Evolutionary conservation across 129 eudicot species (phyloP), one percentile per base, ranked within the genome.

Genomic region (Flaveria bidentis): DNA sequence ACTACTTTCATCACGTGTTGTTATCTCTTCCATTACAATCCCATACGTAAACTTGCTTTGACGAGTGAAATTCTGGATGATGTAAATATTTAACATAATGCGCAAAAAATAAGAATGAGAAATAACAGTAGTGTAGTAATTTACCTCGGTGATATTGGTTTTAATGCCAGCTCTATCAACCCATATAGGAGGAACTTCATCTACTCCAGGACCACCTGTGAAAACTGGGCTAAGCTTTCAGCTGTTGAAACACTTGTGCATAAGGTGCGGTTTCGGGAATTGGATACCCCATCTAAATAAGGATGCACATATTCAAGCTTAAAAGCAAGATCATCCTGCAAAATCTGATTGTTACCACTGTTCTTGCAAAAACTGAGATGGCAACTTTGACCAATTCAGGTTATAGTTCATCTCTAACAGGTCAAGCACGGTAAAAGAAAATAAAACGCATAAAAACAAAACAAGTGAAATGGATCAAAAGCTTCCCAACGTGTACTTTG

Each of bases 1-100:
- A 36, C 97, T 91, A 88, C 89, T 88, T 85, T 88, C 97, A 81
- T 93, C 98, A 9, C 98, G 92, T 45, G 97, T 91, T 42, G 88
- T 88, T 70, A 92, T 92, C 79, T 92, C 92, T 82, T 92, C 98
- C 90, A 85, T 81, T 73, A 92, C 98, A 46, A 92, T 72, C n/a
- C 98, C 98, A 74, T 92, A 92, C 5, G 95, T 90, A 62, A 88
- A 90, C 76, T 93, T 93, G 86, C 98, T 93, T 80, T 93, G 98
- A 20, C 96, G 84, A 3, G 98, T 90, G 76, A 93, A 88, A 75
- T 88, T 91, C 98, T 93, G 87, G 25, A 50, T 50, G 3, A 50
- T 50, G 56, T 50, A 50, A 13, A 2, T 14, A 14, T 4, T 50
- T 50, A 15, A 5, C 18, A 15, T 50, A 15, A 50, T 13, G 46